Evolutionary conservation across 345 rosid species (phyloP).

Genomic region (Rhodamnia argentea): DNA sequence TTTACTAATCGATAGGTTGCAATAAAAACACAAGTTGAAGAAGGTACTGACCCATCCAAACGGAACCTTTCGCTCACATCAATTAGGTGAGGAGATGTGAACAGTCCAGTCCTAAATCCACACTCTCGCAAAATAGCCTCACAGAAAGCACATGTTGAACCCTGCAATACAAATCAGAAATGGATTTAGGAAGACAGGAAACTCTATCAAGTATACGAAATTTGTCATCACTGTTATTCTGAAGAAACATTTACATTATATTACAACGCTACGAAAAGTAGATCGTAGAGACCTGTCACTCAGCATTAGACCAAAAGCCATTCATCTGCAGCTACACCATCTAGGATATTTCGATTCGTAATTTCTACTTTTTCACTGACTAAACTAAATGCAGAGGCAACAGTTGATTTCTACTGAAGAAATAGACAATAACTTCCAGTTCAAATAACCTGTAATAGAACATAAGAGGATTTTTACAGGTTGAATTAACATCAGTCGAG

Average conservation of each 20-base stretch:
- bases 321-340: background rate
- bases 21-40: background rate
- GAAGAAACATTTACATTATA: background rate
- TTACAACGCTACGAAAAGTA: background rate
- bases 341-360: background rate
- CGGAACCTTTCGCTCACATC: slow-evolving; percentile 91
- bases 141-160: slow-evolving; percentile 84
- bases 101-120: slow-evolving; percentile 76
- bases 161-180: slow-evolving; percentile 31
- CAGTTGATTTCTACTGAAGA: background rate
- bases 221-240: background rate
- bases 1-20: background rate
- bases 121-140: slow-evolving; percentile 80
- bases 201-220: background rate
- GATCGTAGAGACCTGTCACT: background rate
- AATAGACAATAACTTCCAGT: background rate
- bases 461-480: background rate
- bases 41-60: slow-evolving; percentile 56
- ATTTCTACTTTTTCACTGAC: background rate
- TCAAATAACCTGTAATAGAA: background rate
- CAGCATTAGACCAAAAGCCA: background rate
- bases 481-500: background rate
- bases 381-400: background rate
- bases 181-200: background rate
- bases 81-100: slow-evolving; percentile 87